Base-by-base conservation (phyloP, 2,329 filamentous ascomycete species). In the Teratosphaeria nubilosa region DNA sequence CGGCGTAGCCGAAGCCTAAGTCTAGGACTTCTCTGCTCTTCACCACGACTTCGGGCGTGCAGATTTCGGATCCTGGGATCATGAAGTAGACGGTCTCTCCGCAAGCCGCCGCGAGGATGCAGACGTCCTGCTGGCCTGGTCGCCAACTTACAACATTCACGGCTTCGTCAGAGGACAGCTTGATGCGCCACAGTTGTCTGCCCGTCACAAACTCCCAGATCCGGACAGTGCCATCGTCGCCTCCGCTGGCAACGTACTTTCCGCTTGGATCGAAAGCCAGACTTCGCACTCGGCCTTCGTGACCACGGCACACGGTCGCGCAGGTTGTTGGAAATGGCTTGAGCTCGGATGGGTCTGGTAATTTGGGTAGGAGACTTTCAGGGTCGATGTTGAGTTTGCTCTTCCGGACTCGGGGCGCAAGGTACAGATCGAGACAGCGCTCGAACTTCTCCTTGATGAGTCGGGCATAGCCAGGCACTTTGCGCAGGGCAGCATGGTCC, bases 341-440 rank as follows among this genome's bases (percentile, higher is more conserved):
- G 58, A 99, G 80, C 68, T 99, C 92, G 67, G 96, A 90, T 0
- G 94, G 92, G 60, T 88, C 89, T 7, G 95, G 94, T 7, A 99
- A 80, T 72, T 96, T 96, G 13, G 94, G 92, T 37, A 99, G 81
- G 55, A 99, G 79, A 41, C 90, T 95, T 73, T 88, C 88, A 2
- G 94, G 94, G 68, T 99, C 94, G 69, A 99, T 97, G 75, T 97
- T 96, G 69, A 99, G 83, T 73, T 91, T 88, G 77, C 91, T 96
- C 73, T 95, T 88, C 60, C 92, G 85, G 58, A 99, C 85, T 69
- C 94, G 83, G 53, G 95, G 94, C 16, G 95, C 94, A 60, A 99
- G 82, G 73, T 99, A 99, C 20, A 99, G 81, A 75, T 99, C 95
- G 65, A 99, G 78, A 72, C 91, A 97, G 64, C 95, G 82, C 73